phyloP scores from a whole-genome alignment of 108 stramenopile genomes.

The Fistulifera pelliculosa region DNA sequence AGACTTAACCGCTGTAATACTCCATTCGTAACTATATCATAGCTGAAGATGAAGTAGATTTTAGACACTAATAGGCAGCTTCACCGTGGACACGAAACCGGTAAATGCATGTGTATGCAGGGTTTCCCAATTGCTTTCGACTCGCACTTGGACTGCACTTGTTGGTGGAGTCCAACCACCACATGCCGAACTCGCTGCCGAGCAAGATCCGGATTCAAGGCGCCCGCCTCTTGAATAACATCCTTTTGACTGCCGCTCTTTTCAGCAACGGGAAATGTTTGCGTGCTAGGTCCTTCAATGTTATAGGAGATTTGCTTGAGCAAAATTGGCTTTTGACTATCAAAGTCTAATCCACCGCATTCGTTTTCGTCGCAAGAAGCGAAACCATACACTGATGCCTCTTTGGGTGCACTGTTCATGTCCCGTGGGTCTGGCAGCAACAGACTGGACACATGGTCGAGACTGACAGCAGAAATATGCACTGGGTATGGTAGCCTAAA shows the following conservation, averaged over 20 bases:
- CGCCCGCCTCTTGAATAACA: conserved; percentile 1
- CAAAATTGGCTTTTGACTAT: conserved; percentile 34
- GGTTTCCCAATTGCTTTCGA: conserved; percentile 67
- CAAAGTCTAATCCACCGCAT: conserved; percentile 37
- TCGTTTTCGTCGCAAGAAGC: conserved; percentile 34
- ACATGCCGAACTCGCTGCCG: conserved; percentile 18
- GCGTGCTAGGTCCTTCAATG: conserved; percentile 21
- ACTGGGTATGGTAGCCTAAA: conserved; percentile 44
- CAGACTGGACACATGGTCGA: conserved; percentile 50
- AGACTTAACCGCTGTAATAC: too few species aligned
- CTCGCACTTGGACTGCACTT: conserved; percentile 31
- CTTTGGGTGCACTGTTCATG: conserved; percentile 49
- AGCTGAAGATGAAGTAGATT: too few species aligned
- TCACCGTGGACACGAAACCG: conserved; percentile 71
- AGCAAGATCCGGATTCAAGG: conserved; percentile 22
- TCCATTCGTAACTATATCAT: too few species aligned
- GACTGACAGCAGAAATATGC: conserved; percentile 39
- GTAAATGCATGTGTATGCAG: conserved; percentile 72
- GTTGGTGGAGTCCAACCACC: conserved; percentile 12
- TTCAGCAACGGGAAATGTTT: conserved; percentile 30
- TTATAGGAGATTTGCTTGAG: conserved; percentile 43
- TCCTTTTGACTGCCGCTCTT: conserved; percentile 8
- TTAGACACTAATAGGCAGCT: not conserved
- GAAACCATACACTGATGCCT: conserved; percentile 48
- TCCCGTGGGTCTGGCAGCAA: conserved; percentile 7